Conservation (phyloP, 768 basidiomycete genomes). For the Candolleomyces efflorescens region DNA sequence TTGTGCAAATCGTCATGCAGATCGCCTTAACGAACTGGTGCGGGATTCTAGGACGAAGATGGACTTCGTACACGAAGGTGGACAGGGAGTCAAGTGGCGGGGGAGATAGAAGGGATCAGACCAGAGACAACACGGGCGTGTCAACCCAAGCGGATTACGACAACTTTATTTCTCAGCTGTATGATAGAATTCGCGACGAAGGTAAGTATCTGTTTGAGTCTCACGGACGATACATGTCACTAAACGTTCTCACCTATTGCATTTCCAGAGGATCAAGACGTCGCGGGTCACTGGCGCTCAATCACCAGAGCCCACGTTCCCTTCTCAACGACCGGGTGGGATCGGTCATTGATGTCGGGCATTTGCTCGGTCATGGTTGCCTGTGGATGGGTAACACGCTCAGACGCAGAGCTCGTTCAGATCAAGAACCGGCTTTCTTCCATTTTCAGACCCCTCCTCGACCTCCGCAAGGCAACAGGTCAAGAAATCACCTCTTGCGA, state of each 20-base stretch:
- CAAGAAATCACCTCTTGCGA: conserved; percentile 22
- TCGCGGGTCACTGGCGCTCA: conserved; percentile 40
- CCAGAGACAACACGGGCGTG: conserved; percentile 8
- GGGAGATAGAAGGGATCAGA: neutral
- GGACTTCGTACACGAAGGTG: neutral
- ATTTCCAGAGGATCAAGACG: conserved; percentile 35
- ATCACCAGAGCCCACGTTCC: conserved; percentile 23
- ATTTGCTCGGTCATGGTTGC: neutral
- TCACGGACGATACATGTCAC: conserved; percentile 26
- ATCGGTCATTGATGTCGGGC: neutral
- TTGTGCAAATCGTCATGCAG: conserved; percentile 6
- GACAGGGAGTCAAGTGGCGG: neutral
- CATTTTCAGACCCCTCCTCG: conserved; percentile 23
- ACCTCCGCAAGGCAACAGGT: conserved; percentile 19
- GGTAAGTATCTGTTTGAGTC: conserved; percentile 29
- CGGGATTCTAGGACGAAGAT: neutral
- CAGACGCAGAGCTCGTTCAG: conserved; percentile 6
- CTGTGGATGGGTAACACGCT: neutral
- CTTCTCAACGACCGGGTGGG: conserved; percentile 11
- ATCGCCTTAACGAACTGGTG: neutral
- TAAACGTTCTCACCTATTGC: neutral
- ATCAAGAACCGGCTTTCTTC: conserved; percentile 20
- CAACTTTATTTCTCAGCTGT: conserved; percentile 21
- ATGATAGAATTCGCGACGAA: conserved; percentile 32
- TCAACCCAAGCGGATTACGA: conserved; percentile 16